Conservation (phyloP, 176 grass and related monocot genomes). For the Cenchrus americanus region DNA sequence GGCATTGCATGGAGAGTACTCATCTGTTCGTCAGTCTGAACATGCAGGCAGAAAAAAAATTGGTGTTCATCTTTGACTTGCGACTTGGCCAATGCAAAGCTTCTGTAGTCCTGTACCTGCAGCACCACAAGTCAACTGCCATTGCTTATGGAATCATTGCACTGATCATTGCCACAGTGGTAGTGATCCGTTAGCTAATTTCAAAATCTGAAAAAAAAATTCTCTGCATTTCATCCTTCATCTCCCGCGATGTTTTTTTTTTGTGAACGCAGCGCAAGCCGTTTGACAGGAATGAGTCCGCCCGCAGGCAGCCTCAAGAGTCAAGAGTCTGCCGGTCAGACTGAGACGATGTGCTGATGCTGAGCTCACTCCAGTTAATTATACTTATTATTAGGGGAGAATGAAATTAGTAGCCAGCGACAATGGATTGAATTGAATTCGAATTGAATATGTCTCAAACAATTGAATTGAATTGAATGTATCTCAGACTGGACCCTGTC, state of each 20-base stretch:
- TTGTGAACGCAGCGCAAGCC: neutral
- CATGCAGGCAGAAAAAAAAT: neutral
- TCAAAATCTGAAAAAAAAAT: no score
- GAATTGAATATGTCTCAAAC: neutral
- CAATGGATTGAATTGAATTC: neutral
- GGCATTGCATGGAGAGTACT: no score
- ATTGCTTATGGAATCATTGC: no score
- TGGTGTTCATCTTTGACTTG: neutral
- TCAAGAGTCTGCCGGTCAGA: neutral
- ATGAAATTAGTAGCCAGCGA: neutral
- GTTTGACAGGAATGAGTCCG: slow-evolving; percentile 4
- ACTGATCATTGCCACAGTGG: no score
- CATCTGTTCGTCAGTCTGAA: neutral
- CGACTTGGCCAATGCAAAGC: neutral
- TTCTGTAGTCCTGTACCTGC: no score
- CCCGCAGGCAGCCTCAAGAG: neutral
- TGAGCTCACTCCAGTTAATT: neutral
- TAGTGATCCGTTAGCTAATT: no score
- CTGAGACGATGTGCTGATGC: neutral
- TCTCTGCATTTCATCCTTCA: neutral
- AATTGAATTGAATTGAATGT: no score
- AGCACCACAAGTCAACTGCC: neutral
- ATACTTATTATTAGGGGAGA: neutral
- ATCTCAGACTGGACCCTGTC: no score
- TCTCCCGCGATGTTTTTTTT: neutral